Evolutionary conservation across 2,329 filamentous ascomycete genomes (phyloP), one percentile per base, ranked within the genome.

Genomic region (Exophiala spinifera): DNA sequence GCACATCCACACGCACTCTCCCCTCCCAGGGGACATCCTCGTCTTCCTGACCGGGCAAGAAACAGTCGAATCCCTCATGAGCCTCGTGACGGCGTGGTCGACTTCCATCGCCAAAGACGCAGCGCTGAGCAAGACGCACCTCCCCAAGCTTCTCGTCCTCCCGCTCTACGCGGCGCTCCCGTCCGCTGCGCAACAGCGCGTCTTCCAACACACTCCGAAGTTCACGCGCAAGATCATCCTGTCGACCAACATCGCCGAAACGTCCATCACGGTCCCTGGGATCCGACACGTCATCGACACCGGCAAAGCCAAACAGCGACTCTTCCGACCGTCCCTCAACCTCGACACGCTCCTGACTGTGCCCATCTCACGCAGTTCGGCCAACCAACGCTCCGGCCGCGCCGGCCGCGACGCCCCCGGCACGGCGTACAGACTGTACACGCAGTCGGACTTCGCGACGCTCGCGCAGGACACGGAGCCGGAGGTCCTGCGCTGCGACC

Each of bases 211-310:
- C 1, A 80, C 88, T 19, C 82, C 83, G 0, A 83, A 83, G 51
- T 81, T 84, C 2, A 95, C 89, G 0, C 82, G 94, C 40, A 97
- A 97, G 67, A 80, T 97, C 11, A 91, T 99, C 0, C 76, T 99
- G 0, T 87, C 91, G 0, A 99, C 94, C 13, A 99, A 99, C 66
- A 97, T 99, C 64, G 94, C 94, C n/a, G 94, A 99, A 70, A 97
- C 94, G 0, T 97, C 94, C 1, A 88, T 99, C 55, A 99, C 94
- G 0, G 91, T 99, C 0, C 88, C 92, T 0, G 94, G 94, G 1
- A 91, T 99, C 5, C 84, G 89, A 3, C 94, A 88, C 63, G 92
- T 99, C 8, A 81, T 99, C 17, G 94, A 99, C 67, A 88, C 88
- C 51, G 94, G 94, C 43, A 96, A 96, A 66, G 89, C 88, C 7